Conservation (phyloP, 108 stramenopile species). For the Nitzschia inconspicua region DNA sequence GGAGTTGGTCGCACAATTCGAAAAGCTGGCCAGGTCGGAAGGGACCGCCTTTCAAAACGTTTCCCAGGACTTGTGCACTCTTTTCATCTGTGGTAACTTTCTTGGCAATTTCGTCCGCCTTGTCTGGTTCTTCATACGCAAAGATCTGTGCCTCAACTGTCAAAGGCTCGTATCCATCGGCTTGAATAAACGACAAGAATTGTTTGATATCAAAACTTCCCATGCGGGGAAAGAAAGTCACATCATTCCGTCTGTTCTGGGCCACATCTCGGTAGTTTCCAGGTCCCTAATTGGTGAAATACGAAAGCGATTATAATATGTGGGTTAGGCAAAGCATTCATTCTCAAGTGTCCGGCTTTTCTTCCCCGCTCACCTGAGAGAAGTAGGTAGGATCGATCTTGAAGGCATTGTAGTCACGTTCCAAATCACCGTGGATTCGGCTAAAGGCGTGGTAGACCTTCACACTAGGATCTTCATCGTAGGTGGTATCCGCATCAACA, state of each 20-base stretch:
- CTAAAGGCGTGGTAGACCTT: slow-evolving; percentile 93
- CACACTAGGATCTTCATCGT: slow-evolving; percentile 74
- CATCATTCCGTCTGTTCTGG: slow-evolving; percentile 94
- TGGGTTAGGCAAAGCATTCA: not conserved
- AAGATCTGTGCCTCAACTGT: slow-evolving; percentile 89
- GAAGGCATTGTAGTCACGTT: slow-evolving; percentile 97
- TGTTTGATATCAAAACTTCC: slow-evolving; percentile 83
- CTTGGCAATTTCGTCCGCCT: slow-evolving; percentile 58
- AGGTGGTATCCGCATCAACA: slow-evolving; percentile 60
- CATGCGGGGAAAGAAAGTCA: slow-evolving; percentile 83
- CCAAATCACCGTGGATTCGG: slow-evolving; percentile 96
- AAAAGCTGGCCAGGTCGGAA: slow-evolving; percentile 95
- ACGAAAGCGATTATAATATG: not conserved
- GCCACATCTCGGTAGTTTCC: slow-evolving; percentile 97
- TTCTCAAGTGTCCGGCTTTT: not conserved
- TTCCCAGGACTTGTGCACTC: slow-evolving; percentile 49
- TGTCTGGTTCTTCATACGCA: slow-evolving; percentile 48
- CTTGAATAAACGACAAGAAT: slow-evolving; percentile 92
- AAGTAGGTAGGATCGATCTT: slow-evolving; percentile 87
- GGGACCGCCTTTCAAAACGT: slow-evolving; percentile 70
- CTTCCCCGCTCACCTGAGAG: slow-evolving; percentile 48
- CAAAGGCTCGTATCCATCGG: slow-evolving; percentile 96
- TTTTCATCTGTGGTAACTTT: slow-evolving; percentile 53
- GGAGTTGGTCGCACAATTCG: slow-evolving; percentile 64
- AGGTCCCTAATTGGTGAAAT: slow-evolving; percentile 50